Percentiles rank a stretch among this genome's conserved stretches.
phyloP scores from a whole-genome alignment of 129 eudicot species.

The Artemisia argyi region DNA sequence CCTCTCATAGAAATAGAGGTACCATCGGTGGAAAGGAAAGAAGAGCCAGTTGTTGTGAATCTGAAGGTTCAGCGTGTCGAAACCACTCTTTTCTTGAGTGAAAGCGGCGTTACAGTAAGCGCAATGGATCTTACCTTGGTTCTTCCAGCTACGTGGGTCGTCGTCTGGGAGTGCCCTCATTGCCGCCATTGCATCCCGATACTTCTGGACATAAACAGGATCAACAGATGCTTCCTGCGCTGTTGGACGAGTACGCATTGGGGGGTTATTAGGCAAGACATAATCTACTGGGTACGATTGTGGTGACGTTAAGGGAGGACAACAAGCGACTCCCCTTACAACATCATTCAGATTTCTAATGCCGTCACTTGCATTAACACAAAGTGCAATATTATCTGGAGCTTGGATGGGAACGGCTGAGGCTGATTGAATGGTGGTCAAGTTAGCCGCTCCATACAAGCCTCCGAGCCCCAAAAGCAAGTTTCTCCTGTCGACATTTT shows the following conservation, averaged over 20 bases:
- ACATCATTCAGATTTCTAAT: neutral
- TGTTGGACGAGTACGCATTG: neutral
- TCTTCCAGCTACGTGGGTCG: slow-evolving; percentile 46
- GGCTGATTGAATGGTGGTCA: slow-evolving; percentile 7
- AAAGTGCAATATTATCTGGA: neutral
- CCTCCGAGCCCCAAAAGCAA: slow-evolving; percentile 20
- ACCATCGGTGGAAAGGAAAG: slow-evolving; percentile 54
- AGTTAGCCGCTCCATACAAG: slow-evolving; percentile 5
- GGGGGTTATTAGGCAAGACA: neutral
- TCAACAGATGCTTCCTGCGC: neutral
- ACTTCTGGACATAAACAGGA: neutral
- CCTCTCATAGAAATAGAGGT: slow-evolving; percentile 46
- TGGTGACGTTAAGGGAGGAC: neutral
- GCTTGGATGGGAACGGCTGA: neutral
- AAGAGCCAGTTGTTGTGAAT: slow-evolving; percentile 54
- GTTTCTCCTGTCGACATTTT: slow-evolving; percentile 17
- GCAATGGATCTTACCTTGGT: slow-evolving; percentile 50
- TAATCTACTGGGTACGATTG: neutral
- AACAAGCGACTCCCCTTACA: neutral
- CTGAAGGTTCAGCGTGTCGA: slow-evolving; percentile 10
- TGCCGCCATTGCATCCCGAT: slow-evolving; percentile 18
- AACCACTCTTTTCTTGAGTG: slow-evolving; percentile 31
- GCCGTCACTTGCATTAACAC: neutral
- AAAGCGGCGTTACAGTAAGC: slow-evolving; percentile 44
- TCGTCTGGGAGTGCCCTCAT: slow-evolving; percentile 44